These are phyloP conservation scores for Penicillium sp. DNA, from an alignment of 2,329 filamentous ascomycete genomes.

Conservation along the genomic window DNA sequence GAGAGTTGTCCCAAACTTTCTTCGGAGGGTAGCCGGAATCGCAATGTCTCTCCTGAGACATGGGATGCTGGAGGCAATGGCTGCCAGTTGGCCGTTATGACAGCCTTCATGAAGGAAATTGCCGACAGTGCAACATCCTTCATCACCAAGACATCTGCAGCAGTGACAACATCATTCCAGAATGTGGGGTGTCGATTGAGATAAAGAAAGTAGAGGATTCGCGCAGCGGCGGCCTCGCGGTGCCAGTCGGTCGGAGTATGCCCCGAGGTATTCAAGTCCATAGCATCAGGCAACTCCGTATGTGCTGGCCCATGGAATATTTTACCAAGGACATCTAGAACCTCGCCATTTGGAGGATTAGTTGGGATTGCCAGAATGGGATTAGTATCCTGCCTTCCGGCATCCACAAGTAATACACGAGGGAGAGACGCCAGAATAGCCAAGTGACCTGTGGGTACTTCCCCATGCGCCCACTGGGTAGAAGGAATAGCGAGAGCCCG, in stretches of 20 bases:
- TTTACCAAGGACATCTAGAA: conserved; percentile 50
- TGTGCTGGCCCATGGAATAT: conserved; percentile 51
- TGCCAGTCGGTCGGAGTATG: conserved; percentile 37
- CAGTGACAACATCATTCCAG: conserved; percentile 48
- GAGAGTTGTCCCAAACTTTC: conserved; percentile 34
- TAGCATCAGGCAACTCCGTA: conserved; percentile 20
- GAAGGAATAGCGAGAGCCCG: conserved; percentile 43
- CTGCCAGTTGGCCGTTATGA: conserved; percentile 53
- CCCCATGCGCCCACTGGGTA: conserved; percentile 48
- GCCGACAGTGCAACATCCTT: conserved; percentile 53
- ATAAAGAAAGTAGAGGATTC: conserved; percentile 52
- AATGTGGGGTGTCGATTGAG: conserved; percentile 47
- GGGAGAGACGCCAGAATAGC: conserved; percentile 55
- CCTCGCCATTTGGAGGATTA: conserved; percentile 49
- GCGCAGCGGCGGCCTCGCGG: conserved; percentile 49
- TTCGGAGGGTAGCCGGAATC: conserved; percentile 40
- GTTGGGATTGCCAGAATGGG: conserved; percentile 49
- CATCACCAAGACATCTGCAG: conserved; percentile 54
- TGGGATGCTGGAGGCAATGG: conserved; percentile 30
- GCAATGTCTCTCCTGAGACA: conserved; percentile 16
- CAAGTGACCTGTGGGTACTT: conserved; percentile 52
- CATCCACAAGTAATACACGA: conserved; percentile 48
- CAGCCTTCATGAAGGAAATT: conserved; percentile 47
- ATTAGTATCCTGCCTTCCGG: conserved; percentile 33
- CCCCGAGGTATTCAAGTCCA: conserved; percentile 30